A percentile compares a stretch with the other conserved stretches of the same genome.
Evolutionary conservation across 169 alveolate genomes (phyloP).

Genomic region (Eimeria acervulina): DNA sequence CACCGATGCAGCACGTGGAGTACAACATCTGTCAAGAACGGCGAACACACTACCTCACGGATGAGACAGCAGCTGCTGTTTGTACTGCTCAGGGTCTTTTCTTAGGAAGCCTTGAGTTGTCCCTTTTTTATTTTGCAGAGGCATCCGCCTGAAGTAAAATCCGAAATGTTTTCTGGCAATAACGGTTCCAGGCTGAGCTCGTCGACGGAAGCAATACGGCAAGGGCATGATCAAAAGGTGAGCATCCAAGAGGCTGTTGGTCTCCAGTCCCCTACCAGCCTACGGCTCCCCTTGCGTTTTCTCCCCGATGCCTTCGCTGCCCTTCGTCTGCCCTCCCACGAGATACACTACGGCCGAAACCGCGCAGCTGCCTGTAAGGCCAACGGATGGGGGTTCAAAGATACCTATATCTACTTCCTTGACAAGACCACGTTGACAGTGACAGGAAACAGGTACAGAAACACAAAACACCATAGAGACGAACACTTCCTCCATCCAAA

Average conservation of each 20-base stretch:
- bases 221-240: constrained; percentile 13
- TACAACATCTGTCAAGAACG: not conserved
- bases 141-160: not conserved
- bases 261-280: constrained; percentile 69
- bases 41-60: not conserved
- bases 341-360: constrained; percentile 70
- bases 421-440: constrained; percentile 72
- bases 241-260: not conserved
- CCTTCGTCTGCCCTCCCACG: constrained; percentile 65
- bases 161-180: constrained; percentile 8
- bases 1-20: not conserved
- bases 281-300: constrained; percentile 56
- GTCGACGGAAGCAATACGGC: not conserved
- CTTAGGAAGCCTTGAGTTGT: not conserved
- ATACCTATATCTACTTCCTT: constrained; percentile 42
- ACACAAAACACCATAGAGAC: not conserved
- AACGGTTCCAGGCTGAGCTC: constrained; percentile 44
- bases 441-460: constrained; percentile 88
- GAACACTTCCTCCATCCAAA: not conserved
- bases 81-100: not conserved
- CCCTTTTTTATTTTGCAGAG: not conserved
- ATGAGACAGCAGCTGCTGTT: constrained; percentile 6
- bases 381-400: constrained; percentile 80
- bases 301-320: constrained; percentile 65
- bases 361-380: constrained; percentile 72